A percentile compares a stretch with the other conserved stretches of the same genome.
phyloP scores from a whole-genome alignment of 208 protist genomes.

The Paratrypanosoma confusum region DNA sequence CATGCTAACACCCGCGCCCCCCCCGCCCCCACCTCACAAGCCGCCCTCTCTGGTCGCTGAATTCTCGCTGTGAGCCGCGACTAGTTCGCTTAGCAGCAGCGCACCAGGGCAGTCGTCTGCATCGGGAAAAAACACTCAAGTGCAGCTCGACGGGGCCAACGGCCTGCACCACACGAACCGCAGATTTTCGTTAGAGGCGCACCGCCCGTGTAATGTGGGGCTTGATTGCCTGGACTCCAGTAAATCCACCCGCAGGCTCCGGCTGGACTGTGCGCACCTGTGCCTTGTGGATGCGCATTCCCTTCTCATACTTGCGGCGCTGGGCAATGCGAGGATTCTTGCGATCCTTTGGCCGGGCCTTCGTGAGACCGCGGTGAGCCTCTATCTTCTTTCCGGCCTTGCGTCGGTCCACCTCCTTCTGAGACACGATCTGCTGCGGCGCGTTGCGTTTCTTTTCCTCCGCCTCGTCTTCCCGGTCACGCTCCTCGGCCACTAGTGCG shows the following conservation, averaged over 20 bases:
- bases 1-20: too few relatives aligned
- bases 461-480: slow-evolving; percentile 20
- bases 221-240: slow-evolving; percentile 61
- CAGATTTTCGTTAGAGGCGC: slow-evolving; percentile 1
- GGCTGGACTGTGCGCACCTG: slow-evolving; percentile 64
- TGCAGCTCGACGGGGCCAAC: too few relatives aligned
- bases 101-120: too few relatives aligned
- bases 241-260: slow-evolving; percentile 73
- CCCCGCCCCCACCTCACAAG: too few relatives aligned
- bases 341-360: slow-evolving; percentile 78
- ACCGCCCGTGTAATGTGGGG: slow-evolving; percentile 51
- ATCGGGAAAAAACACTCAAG: too few relatives aligned
- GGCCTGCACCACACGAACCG: too few relatives aligned
- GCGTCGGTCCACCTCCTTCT: slow-evolving; percentile 62
- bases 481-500: slow-evolving; percentile 53
- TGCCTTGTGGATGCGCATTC: slow-evolving; percentile 75
- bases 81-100: too few relatives aligned
- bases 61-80: too few relatives aligned
- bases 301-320: slow-evolving; percentile 80
- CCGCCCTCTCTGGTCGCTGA: too few relatives aligned
- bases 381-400: slow-evolving; percentile 81
- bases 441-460: slow-evolving; percentile 11
- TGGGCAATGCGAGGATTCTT: slow-evolving; percentile 83
- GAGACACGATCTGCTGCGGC: slow-evolving; percentile 20
- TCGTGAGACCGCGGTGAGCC: slow-evolving; percentile 80